These are phyloP conservation scores for Arabis alpina DNA, from an alignment of 345 rosid species.

Conservation along the genomic window DNA sequence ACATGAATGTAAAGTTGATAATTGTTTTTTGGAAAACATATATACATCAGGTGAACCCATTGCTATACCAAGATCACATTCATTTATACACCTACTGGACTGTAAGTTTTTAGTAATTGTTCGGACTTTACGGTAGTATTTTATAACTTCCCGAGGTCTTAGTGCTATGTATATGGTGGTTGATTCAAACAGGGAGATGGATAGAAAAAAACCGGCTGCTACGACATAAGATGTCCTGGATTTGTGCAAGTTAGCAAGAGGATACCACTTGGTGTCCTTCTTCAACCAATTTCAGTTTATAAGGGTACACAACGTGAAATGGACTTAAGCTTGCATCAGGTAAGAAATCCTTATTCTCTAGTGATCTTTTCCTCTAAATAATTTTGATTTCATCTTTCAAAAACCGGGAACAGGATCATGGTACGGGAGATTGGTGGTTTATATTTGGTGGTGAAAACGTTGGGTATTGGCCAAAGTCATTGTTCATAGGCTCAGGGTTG, in stretches of 20 bases:
- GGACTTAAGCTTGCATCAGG: constrained; percentile 36
- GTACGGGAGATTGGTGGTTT: constrained; percentile 46
- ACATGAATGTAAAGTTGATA: background rate
- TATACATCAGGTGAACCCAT: constrained; percentile 30
- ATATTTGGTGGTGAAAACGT: constrained; percentile 1
- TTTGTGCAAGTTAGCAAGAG: constrained; percentile 42
- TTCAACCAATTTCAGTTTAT: constrained; percentile 33
- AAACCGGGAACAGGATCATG: constrained; percentile 29
- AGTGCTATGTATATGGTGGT: background rate
- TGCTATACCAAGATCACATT: constrained; percentile 28
- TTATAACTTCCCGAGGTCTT: background rate
- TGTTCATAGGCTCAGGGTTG: constrained; percentile 30
- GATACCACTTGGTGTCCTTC: constrained; percentile 36
- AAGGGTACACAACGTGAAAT: constrained; percentile 25
- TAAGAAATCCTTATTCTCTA: constrained; percentile 1
- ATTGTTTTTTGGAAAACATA: background rate
- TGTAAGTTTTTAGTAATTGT: constrained; percentile 28
- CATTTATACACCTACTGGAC: constrained; percentile 39
- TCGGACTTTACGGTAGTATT: background rate
- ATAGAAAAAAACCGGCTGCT: constrained; percentile 35
- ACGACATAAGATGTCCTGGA: constrained; percentile 37
- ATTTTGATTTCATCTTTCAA: constrained; percentile 15
- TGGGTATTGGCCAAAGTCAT: constrained; percentile 42
- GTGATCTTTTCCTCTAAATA: background rate
- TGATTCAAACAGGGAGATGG: constrained; percentile 40